Percentiles rank a stretch among this genome's conserved stretches.
phyloP scores from a whole-genome alignment of 805 yeast species.

The Kuraishia borneana region DNA sequence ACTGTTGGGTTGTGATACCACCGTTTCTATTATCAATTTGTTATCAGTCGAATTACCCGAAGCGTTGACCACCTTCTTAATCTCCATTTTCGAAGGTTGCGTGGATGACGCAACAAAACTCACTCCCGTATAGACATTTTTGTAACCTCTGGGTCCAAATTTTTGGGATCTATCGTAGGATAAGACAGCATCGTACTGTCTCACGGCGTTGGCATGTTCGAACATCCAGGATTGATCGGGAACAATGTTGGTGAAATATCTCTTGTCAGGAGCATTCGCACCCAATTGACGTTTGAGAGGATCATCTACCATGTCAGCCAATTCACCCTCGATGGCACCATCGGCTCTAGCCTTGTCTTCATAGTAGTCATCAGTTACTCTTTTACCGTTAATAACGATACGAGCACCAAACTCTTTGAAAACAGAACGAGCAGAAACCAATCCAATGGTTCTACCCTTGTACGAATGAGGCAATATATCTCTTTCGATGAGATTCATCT shows the following conservation, averaged over 20 bases:
- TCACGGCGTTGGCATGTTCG: conserved; percentile 72
- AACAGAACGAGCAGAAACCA: conserved; percentile 84
- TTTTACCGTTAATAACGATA: conserved; percentile 67
- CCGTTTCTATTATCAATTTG: conserved; percentile 33
- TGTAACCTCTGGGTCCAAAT: conserved; percentile 37
- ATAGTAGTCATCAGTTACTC: conserved; percentile 82
- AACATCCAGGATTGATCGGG: conserved; percentile 60
- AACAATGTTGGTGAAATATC: conserved; percentile 5
- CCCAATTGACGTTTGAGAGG: conserved; percentile 20
- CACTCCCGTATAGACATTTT: conserved; percentile 81
- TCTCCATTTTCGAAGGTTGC: conserved; percentile 48
- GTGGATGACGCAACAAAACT: conserved; percentile 61
- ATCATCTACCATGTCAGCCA: conserved; percentile 55
- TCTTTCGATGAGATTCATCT: conserved; percentile 70
- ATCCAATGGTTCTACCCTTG: conserved; percentile 79
- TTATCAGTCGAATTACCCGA: conserved; percentile 10
- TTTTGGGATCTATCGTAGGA: conserved; percentile 44
- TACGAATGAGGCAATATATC: conserved; percentile 81
- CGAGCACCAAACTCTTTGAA: conserved; percentile 89
- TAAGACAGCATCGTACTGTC: conserved; percentile 57
- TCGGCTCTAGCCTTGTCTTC: conserved; percentile 44
- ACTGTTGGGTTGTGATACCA: conserved; percentile 24
- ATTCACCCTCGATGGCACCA: conserved; percentile 61
- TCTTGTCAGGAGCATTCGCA: conserved; percentile 8
- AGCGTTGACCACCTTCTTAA: conserved; percentile 15